Conservation (phyloP, 306 rosid species). For the Fragaria nilgerrensis region DNA sequence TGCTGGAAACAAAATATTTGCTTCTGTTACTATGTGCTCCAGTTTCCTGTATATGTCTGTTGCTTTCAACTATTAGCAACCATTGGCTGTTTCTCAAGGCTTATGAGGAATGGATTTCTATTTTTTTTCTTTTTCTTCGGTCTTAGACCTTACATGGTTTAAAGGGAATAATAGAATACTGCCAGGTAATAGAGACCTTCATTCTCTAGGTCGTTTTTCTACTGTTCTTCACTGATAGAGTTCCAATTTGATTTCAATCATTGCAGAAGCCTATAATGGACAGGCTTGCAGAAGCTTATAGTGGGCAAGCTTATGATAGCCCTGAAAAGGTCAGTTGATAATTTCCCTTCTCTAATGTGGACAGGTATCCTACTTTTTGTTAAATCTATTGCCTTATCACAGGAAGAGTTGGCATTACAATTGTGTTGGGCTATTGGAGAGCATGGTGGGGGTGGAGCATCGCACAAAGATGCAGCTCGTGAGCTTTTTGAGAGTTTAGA, state of each 20-base stretch:
- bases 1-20: slow-evolving; percentile 11
- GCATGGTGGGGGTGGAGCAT: slow-evolving; percentile 91
- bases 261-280: slow-evolving; percentile 93
- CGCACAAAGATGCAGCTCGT: slow-evolving; percentile 96
- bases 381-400: slow-evolving; percentile 23
- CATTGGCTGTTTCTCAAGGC: neutral
- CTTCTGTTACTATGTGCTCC: slow-evolving; percentile 13
- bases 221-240: neutral
- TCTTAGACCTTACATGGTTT: neutral
- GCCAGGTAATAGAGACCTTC: neutral
- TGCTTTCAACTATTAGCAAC: slow-evolving; percentile 12
- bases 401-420: slow-evolving; percentile 93
- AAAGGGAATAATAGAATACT: neutral
- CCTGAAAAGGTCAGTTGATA: slow-evolving; percentile 67
- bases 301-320: slow-evolving; percentile 66
- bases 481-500: slow-evolving; percentile 97
- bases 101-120: neutral
- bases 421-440: slow-evolving; percentile 99
- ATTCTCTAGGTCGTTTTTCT: neutral
- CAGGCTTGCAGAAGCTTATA: slow-evolving; percentile 74
- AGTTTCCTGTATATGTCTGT: slow-evolving; percentile 12
- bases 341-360: slow-evolving; percentile 18
- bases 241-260: slow-evolving; percentile 10
- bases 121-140: neutral
- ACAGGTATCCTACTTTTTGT: slow-evolving; percentile 14